Base-by-base conservation (phyloP, 2,329 filamentous ascomycete genomes). In the Proliferodiscus dingleyae region DNA sequence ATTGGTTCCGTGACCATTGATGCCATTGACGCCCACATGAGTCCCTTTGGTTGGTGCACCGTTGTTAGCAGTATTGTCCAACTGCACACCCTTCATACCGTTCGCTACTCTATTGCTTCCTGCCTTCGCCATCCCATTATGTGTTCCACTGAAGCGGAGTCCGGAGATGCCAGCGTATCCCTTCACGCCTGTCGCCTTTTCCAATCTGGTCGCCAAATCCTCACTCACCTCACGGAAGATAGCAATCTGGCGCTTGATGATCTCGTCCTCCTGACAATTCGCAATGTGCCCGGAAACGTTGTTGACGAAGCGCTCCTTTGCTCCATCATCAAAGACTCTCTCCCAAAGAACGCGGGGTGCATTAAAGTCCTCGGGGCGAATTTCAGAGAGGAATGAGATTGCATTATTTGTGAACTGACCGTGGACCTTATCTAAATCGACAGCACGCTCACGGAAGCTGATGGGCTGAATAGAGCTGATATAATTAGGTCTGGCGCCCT, bases 211-310 rank as follows among this genome's bases (percentile, higher is more conserved):
- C 0, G 78, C 80, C 22, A 83, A 66, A 40, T 83, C 78, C 0
- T 74, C 68, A 5, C 72, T 74, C 0, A 83, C 79, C 58, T 83
- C 78, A 2, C 79, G 69, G 70, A 83, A 83, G 59, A 83, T 83
- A 42, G 71, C 74, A 48, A 83, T 82, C 64, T 83, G 77, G 13
- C 79, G 68, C 70, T 79, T 81, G 62, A 83, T 68, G 3, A 81
- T 74, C 61, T 83, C 80, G 52, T 79, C 66, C 34, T 79, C 68
- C 39, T 66, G 68, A 61, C 78, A 83, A 2, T 71, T 70, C 22
- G 64, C 67, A 77, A 83, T 83, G 64, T 83, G 80, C 2, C 77
- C 77, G 0, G 75, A 71, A 3, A 81, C 72, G 45, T 82, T 83
- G 30, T 66, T 69, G 61, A 83, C 69, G 64, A 81, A 80, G 0